Percentiles rank a stretch among this genome's conserved stretches.
These are phyloP conservation scores for Phylloporus sp. DNA, from an alignment of 768 basidiomycete genomes.

Conservation along the genomic window DNA sequence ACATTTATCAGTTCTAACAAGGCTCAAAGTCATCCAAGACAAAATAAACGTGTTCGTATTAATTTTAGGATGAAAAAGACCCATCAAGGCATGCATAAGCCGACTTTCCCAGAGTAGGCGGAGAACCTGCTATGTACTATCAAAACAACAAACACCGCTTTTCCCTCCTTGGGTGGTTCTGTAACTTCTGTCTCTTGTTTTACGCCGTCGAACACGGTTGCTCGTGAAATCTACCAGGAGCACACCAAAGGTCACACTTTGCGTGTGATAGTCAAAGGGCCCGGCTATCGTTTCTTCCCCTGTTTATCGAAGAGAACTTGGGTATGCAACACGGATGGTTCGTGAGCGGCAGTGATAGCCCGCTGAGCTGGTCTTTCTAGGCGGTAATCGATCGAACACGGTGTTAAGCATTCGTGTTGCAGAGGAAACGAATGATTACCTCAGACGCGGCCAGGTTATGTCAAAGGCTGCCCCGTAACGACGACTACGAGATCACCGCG, in stretches of 20 bases:
- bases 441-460: not conserved
- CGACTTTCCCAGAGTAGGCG: too few species aligned
- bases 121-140: too few species aligned
- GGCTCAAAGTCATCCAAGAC: too few species aligned
- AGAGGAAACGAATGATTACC: not conserved
- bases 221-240: slow-evolving; percentile 6
- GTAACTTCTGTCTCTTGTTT: not conserved
- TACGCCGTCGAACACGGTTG: slow-evolving; percentile 17
- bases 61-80: too few species aligned
- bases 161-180: not conserved
- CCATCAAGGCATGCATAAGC: too few species aligned
- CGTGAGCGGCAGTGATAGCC: slow-evolving; percentile 17
- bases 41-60: too few species aligned
- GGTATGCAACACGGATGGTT: slow-evolving; percentile 12
- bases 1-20: too few species aligned
- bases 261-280: slow-evolving; percentile 27
- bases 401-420: too few species aligned
- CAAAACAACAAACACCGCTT: not conserved
- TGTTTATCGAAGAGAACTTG: slow-evolving; percentile 4
- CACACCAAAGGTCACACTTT: slow-evolving; percentile 23
- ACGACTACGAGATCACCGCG: not conserved
- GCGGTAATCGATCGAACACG: not conserved
- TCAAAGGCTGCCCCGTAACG: not conserved
- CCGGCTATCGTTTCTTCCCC: slow-evolving; percentile 19
- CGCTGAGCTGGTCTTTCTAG: not conserved